A percentile compares a stretch with the other conserved stretches of the same genome.
phyloP scores from a whole-genome alignment of 768 basidiomycete species.

The Calocybe cyanea region DNA sequence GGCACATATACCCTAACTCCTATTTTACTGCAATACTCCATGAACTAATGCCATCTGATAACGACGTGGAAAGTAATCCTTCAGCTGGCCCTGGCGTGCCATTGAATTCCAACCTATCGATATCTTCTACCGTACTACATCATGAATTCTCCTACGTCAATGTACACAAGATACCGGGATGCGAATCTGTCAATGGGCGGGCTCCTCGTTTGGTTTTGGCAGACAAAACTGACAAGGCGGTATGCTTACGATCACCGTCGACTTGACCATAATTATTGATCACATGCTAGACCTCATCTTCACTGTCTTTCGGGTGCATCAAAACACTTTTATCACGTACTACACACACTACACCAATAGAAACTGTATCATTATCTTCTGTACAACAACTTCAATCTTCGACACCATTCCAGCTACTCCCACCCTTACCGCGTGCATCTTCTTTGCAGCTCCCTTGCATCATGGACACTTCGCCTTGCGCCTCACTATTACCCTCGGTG shows the following conservation, averaged over 20 bases:
- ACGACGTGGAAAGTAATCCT: constrained; percentile 1
- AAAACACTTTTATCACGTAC: constrained; percentile 2
- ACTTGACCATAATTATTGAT: not conserved
- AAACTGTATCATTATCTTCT: not conserved
- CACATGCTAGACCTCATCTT: constrained; percentile 2
- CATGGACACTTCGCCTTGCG: constrained; percentile 23
- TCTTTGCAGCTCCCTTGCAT: constrained; percentile 36
- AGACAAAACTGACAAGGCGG: constrained; percentile 3
- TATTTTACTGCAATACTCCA: not conserved
- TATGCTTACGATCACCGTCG: not conserved
- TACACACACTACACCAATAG: not conserved
- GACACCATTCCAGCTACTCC: constrained; percentile 16
- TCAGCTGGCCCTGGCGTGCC: constrained; percentile 11
- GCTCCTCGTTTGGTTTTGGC: constrained; percentile 1
- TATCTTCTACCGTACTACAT: not conserved
- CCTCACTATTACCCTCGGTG: constrained; percentile 6
- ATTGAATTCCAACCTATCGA: not conserved
- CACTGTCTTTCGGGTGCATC: constrained; percentile 4
- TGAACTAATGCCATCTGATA: constrained; percentile 4
- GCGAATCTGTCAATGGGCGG: not conserved
- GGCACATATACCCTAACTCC: constrained; percentile 3
- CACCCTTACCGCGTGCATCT: constrained; percentile 32
- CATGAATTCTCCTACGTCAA: constrained; percentile 3
- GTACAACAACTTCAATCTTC: not conserved
- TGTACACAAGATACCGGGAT: not conserved